These are phyloP conservation scores for Tothia fuscella DNA, from an alignment of 2,329 filamentous ascomycete genomes.

Conservation along the genomic window DNA sequence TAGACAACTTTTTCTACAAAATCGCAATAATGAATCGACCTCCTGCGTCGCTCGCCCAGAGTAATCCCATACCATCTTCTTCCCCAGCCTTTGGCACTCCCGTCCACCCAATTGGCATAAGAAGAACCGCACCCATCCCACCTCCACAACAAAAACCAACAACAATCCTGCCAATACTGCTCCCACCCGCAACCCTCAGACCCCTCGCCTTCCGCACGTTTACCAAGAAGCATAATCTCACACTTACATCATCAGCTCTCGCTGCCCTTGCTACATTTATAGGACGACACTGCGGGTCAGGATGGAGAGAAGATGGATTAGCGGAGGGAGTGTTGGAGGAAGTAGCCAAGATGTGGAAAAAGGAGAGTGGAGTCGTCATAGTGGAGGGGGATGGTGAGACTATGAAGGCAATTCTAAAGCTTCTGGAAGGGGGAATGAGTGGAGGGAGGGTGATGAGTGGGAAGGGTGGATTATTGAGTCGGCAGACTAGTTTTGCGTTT, in stretches of 20 bases:
- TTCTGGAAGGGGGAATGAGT: conserved; percentile 75
- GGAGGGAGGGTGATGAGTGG: conserved; percentile 58
- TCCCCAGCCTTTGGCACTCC: conserved; percentile 87
- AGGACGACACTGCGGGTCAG: conserved; percentile 84
- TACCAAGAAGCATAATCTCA: conserved; percentile 94
- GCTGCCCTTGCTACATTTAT: conserved; percentile 80
- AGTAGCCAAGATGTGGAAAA: conserved; percentile 84
- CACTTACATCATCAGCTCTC: conserved; percentile 75
- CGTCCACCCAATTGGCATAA: conserved; percentile 59
- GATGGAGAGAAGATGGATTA: conserved; percentile 90
- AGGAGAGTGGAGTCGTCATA: conserved; percentile 75
- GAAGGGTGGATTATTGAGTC: conserved; percentile 41
- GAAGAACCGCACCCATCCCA: conserved; percentile 28
- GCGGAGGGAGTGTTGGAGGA: conserved; percentile 90
- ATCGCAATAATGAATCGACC: conserved; percentile 1
- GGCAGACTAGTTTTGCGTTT: conserved; percentile 54
- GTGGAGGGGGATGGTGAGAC: conserved; percentile 64
- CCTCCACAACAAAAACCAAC: conserved; percentile 32
- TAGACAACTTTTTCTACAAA: background rate
- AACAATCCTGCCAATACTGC: conserved; percentile 68
- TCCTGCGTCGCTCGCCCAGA: background rate
- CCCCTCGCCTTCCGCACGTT: conserved; percentile 91
- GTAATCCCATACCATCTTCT: conserved; percentile 65
- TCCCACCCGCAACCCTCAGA: conserved; percentile 75
- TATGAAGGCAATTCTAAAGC: conserved; percentile 71